phyloP scores from a whole-genome alignment of 345 rosid species.

The Eutrema yunnanense region DNA sequence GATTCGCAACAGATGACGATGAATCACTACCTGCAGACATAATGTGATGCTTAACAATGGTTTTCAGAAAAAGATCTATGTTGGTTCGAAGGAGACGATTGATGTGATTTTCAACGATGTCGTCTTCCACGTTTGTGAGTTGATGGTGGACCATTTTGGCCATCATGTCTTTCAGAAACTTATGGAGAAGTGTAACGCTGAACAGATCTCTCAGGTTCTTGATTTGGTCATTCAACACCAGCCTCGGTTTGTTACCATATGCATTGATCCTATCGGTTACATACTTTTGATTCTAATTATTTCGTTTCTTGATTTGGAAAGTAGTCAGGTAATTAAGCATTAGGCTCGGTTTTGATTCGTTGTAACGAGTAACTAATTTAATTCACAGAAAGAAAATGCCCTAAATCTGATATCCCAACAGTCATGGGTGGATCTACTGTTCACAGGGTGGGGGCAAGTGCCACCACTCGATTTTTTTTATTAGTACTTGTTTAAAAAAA shows the following conservation, averaged over 20 bases:
- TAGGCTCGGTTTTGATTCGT: no score
- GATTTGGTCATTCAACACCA: constrained; percentile 23
- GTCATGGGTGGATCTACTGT: no score
- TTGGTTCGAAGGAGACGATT: constrained; percentile 27
- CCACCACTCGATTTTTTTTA: no score
- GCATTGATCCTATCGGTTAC: constrained; percentile 57
- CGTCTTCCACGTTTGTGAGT: constrained; percentile 26
- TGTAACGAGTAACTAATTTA: no score
- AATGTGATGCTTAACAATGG: background rate
- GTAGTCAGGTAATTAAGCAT: no score
- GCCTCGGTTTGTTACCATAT: constrained; percentile 37
- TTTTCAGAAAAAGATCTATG: constrained; percentile 17
- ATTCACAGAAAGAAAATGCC: no score
- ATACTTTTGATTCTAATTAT: background rate
- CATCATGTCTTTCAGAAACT: constrained; percentile 48
- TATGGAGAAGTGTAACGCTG: constrained; percentile 37
- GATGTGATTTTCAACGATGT: constrained; percentile 41
- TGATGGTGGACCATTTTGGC: constrained; percentile 59
- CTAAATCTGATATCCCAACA: no score
- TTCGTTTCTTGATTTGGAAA: no score
- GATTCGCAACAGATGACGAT: no score
- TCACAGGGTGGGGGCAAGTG: no score
- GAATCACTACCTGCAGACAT: no score
- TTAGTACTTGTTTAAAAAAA: no score
- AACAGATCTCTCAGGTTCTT: constrained; percentile 47